Percentiles rank a stretch among this genome's conserved stretches.
Evolutionary conservation across 805 yeast species (phyloP).

Genomic region (Kazachstania africana): DNA sequence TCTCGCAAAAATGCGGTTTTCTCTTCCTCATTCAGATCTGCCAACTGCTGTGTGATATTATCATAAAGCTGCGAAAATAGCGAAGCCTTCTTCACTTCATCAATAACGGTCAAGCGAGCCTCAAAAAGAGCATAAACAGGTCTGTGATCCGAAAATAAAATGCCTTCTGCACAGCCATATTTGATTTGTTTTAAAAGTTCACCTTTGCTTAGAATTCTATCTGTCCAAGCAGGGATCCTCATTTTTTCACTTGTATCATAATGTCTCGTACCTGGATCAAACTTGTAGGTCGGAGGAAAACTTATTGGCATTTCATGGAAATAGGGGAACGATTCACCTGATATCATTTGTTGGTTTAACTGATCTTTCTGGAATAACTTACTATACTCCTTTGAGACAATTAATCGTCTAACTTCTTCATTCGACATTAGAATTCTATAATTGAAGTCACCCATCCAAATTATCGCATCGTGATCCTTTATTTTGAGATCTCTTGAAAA

Average conservation of each 20-base stretch:
- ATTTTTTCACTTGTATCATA: conserved; percentile 89
- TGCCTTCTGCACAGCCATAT: conserved; percentile 47
- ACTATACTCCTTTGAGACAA: conserved; percentile 36
- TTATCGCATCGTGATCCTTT: conserved; percentile 67
- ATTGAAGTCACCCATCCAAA: conserved; percentile 93
- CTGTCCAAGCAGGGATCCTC: conserved; percentile 97
- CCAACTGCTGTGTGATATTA: conserved; percentile 35
- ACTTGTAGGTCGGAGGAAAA: conserved; percentile 90
- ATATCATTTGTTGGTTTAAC: conserved; percentile 59
- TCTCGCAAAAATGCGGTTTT: conserved; percentile 38
- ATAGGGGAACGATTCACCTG: conserved; percentile 67
- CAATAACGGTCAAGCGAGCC: conserved; percentile 52
- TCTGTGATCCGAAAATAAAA: conserved; percentile 75
- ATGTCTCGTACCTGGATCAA: conserved; percentile 67
- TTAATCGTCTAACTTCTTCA: conserved; percentile 51
- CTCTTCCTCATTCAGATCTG: conserved; percentile 30
- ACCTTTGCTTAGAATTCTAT: conserved; percentile 64
- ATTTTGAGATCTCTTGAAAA: conserved; percentile 49
- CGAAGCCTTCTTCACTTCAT: conserved; percentile 40
- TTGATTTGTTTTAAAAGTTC: conserved; percentile 43
- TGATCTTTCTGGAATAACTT: conserved; percentile 66
- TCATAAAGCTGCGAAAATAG: conserved; percentile 48
- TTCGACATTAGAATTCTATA: conserved; percentile 66
- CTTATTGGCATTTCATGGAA: conserved; percentile 70
- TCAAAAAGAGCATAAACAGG: conserved; percentile 72